phyloP scores from a whole-genome alignment of 805 yeast genomes.

The Starmerella sirachaensis region DNA sequence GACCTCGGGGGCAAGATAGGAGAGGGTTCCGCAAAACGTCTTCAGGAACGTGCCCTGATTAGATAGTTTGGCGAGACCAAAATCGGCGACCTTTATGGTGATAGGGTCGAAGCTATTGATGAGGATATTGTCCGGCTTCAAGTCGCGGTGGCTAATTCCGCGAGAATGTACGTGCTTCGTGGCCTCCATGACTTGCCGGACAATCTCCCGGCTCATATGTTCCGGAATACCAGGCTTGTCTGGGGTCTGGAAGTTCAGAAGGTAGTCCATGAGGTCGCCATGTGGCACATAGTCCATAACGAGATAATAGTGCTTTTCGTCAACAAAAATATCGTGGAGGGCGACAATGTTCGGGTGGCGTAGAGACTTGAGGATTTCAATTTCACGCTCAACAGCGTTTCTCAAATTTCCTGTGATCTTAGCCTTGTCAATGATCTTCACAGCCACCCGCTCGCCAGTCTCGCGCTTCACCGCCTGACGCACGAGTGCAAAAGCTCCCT shows the following conservation, averaged over 20 bases:
- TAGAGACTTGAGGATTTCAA: conserved; percentile 63
- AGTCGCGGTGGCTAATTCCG: conserved; percentile 92
- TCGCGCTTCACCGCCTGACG: conserved; percentile 77
- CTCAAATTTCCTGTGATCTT: conserved; percentile 68
- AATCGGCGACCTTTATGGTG: conserved; percentile 83
- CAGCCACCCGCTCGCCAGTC: conserved; percentile 80
- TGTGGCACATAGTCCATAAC: conserved; percentile 96
- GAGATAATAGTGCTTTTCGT: conserved; percentile 63
- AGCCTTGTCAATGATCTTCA: conserved; percentile 73
- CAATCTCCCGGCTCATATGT: conserved; percentile 74
- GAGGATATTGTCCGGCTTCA: conserved; percentile 90
- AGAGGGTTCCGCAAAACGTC: conserved; percentile 94
- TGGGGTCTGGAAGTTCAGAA: conserved; percentile 12
- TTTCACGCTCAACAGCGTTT: conserved; percentile 58
- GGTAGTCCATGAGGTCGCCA: conserved; percentile 85
- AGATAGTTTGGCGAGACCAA: conserved; percentile 86
- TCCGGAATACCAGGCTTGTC: conserved; percentile 49
- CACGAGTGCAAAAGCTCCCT: conserved; percentile 97
- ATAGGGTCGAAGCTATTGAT: conserved; percentile 88
- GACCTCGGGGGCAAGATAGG: conserved; percentile 95
- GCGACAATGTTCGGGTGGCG: conserved; percentile 79
- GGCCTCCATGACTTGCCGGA: conserved; percentile 73
- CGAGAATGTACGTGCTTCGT: conserved; percentile 74
- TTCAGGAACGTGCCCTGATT: conserved; percentile 78
- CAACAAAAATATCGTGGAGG: conserved; percentile 76